These are phyloP conservation scores for Camptophora hylomeconis DNA, from an alignment of 2,329 filamentous ascomycete species.

Conservation along the genomic window DNA sequence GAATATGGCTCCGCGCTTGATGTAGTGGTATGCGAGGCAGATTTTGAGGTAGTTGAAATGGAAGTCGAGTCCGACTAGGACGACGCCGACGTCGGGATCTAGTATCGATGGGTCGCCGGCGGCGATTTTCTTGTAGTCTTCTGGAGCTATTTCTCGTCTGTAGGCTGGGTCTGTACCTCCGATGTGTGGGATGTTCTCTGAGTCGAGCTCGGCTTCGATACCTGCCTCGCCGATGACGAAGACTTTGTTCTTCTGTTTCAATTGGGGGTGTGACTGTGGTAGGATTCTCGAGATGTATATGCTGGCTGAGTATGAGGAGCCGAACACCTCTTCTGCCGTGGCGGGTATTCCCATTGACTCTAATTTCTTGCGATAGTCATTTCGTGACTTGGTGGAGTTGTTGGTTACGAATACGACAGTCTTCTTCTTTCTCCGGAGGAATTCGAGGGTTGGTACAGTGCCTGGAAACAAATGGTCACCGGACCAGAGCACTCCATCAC, in stretches of 20 bases:
- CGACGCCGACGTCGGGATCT: constrained; percentile 79
- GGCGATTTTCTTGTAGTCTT: constrained; percentile 69
- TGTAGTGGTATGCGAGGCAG: constrained; percentile 71
- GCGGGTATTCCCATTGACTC: constrained; percentile 61
- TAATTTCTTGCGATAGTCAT: constrained; percentile 88
- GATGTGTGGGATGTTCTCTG: constrained; percentile 66
- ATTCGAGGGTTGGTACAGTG: constrained; percentile 69
- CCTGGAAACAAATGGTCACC: constrained; percentile 81
- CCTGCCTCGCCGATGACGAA: constrained; percentile 86
- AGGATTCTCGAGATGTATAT: constrained; percentile 94
- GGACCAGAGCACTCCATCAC: constrained; percentile 96
- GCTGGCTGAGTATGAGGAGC: constrained; percentile 84
- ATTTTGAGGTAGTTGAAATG: constrained; percentile 94
- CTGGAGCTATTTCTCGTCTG: constrained; percentile 63
- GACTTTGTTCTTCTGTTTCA: constrained; percentile 70
- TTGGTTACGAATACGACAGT: constrained; percentile 93
- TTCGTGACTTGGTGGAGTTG: constrained; percentile 92
- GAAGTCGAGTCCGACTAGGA: constrained; percentile 83
- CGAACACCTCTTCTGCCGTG: constrained; percentile 75
- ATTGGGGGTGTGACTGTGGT: constrained; percentile 13
- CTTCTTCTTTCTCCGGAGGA: constrained; percentile 77
- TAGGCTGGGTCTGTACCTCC: constrained; percentile 74
- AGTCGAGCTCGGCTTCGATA: constrained; percentile 74
- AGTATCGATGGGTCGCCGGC: constrained; percentile 55
- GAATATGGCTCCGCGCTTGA: constrained; percentile 67